These are phyloP conservation scores for Ogataea trehalophila DNA, from an alignment of 805 yeast species.

Conservation along the genomic window DNA sequence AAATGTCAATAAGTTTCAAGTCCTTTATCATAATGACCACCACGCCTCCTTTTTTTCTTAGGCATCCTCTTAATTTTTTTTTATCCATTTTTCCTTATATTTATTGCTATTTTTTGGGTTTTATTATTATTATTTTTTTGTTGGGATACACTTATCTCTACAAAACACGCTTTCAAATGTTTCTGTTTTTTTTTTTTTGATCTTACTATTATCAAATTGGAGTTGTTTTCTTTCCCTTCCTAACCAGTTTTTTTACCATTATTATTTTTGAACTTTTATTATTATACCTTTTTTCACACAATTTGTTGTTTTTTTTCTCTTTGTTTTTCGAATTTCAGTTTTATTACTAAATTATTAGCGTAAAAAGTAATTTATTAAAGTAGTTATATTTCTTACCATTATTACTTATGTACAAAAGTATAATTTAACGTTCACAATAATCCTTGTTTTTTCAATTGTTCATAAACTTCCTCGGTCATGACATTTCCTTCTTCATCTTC, in stretches of 20 bases:
- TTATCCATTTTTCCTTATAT: too few species aligned
- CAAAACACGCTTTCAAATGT: too few species aligned
- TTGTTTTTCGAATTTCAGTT: neutral
- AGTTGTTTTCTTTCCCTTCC: neutral
- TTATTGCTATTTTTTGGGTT: too few species aligned
- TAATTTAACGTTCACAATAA: conserved; percentile 39
- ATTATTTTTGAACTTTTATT: neutral
- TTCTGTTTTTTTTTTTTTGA: too few species aligned
- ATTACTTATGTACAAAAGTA: neutral
- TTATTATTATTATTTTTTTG: too few species aligned
- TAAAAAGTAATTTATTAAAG: neutral
- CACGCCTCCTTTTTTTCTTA: too few species aligned
- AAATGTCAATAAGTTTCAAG: too few species aligned
- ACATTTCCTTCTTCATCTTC: conserved; percentile 94
- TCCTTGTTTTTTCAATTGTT: conserved; percentile 86
- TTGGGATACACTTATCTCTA: too few species aligned
- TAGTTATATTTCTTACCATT: neutral
- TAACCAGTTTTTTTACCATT: neutral
- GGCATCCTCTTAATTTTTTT: too few species aligned
- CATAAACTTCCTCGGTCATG: conserved; percentile 76
- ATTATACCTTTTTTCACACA: neutral
- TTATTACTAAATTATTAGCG: neutral
- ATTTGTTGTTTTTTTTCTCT: neutral
- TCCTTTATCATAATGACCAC: too few species aligned
- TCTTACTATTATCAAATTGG: neutral